These are phyloP conservation scores for Mucuna pruriens DNA, from an alignment of 306 rosid genomes.

Conservation along the genomic window DNA sequence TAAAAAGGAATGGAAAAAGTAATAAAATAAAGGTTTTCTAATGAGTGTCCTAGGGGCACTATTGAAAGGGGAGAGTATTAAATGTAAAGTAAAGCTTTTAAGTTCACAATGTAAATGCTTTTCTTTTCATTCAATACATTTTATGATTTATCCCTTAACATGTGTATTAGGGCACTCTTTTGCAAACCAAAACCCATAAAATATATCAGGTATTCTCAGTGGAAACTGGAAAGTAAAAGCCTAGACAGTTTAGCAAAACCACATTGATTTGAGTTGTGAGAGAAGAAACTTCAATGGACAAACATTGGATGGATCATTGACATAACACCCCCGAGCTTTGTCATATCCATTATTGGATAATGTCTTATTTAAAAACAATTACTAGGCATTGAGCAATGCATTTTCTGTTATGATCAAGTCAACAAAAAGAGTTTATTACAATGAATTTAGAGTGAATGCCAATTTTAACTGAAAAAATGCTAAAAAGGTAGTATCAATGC, in stretches of 20 bases:
- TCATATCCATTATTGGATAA: not conserved
- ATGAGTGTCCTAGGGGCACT: not conserved
- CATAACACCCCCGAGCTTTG: conserved; percentile 7
- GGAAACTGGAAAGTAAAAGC: conserved; percentile 16
- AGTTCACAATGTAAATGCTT: not conserved
- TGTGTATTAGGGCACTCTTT: not conserved
- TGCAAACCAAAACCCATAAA: not conserved
- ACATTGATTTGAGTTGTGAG: not conserved
- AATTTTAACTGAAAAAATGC: not conserved
- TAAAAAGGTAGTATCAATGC: not conserved
- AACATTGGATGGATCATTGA: conserved; percentile 14
- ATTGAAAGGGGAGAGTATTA: not conserved
- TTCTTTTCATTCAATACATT: not conserved
- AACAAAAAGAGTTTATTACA: not conserved
- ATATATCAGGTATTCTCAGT: not conserved
- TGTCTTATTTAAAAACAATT: not conserved
- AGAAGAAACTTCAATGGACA: not conserved
- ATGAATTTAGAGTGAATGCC: not conserved
- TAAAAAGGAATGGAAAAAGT: not conserved
- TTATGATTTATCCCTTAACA: not conserved
- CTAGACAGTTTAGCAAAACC: not conserved
- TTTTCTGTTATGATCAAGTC: not conserved
- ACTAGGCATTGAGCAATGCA: not conserved
- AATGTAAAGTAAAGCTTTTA: not conserved
- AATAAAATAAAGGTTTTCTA: conserved; percentile 25